Conservation (phyloP, 2,329 filamentous ascomycete genomes). For the Calcarisporium arbuscula region DNA sequence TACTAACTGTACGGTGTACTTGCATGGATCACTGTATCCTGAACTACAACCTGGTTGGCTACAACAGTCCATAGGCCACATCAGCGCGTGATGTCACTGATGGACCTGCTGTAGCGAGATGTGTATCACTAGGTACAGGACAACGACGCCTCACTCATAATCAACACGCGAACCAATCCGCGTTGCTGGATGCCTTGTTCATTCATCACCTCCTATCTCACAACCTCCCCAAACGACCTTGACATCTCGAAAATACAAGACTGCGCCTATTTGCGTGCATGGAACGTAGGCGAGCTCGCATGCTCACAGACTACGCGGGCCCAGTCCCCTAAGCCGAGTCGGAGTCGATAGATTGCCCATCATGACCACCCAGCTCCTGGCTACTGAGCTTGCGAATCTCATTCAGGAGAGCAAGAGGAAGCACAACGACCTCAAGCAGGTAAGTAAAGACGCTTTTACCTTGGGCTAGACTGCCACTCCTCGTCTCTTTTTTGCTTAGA, state of each 20-base stretch:
- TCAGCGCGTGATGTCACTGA: no score
- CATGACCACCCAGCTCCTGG: slow-evolving; percentile 89
- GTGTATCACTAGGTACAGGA: no score
- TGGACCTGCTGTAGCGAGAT: no score
- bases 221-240: not conserved
- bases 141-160: no score
- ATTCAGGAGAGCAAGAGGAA: slow-evolving; percentile 95
- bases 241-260: no score
- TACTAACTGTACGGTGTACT: no score
- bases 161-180: no score
- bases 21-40: no score
- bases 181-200: no score
- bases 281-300: slow-evolving; percentile 14
- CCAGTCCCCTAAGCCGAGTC: slow-evolving; percentile 11
- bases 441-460: slow-evolving; percentile 29
- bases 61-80: no score
- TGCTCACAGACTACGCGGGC: slow-evolving; percentile 20
- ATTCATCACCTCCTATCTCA: no score
- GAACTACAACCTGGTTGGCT: no score
- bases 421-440: slow-evolving; percentile 81
- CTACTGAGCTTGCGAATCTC: slow-evolving; percentile 81
- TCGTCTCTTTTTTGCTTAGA: not conserved
- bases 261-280: slow-evolving; percentile 16
- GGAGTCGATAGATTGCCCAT: slow-evolving; percentile 36
- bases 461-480: not conserved